Conservation (phyloP, 1,139 yeast genomes). For the Debaryomyces coudertii region DNA sequence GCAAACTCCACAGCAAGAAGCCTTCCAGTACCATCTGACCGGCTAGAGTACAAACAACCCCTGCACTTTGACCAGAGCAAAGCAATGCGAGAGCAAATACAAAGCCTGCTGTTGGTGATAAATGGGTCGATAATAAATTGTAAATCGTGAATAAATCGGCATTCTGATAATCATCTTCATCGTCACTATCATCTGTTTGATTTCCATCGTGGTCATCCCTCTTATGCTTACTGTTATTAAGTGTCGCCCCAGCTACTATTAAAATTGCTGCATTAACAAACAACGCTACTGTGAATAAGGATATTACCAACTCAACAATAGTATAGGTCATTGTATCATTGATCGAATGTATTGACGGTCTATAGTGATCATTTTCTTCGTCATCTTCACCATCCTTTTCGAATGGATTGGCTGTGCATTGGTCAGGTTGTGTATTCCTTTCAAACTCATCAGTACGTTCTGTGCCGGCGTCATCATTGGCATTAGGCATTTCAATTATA, state of each 20-base stretch:
- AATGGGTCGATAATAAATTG: slow-evolving; percentile 66
- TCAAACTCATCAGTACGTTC: slow-evolving; percentile 16
- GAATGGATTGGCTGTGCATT: slow-evolving; percentile 11
- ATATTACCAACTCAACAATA: slow-evolving; percentile 61
- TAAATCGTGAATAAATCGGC: slow-evolving; percentile 91
- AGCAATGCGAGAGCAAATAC: slow-evolving; percentile 89
- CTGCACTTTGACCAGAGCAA: slow-evolving; percentile 97
- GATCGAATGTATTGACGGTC: slow-evolving; percentile 70
- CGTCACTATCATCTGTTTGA: slow-evolving; percentile 37
- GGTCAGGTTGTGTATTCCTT: slow-evolving; percentile 13
- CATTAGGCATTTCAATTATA: background rate
- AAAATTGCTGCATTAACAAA: slow-evolving; percentile 81
- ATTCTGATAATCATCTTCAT: slow-evolving; percentile 47
- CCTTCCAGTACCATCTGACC: slow-evolving; percentile 98
- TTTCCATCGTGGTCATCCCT: slow-evolving; percentile 48
- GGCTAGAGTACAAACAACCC: slow-evolving; percentile 95
- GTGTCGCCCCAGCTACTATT: slow-evolving; percentile 75
- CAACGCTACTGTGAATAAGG: slow-evolving; percentile 74
- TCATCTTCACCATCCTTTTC: slow-evolving; percentile 14
- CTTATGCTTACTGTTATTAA: slow-evolving; percentile 33
- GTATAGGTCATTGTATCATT: slow-evolving; percentile 69
- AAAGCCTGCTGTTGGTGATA: slow-evolving; percentile 90
- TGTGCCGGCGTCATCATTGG: slow-evolving; percentile 22
- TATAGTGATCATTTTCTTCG: slow-evolving; percentile 44
- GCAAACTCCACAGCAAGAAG: slow-evolving; percentile 78